Percentiles rank a stretch among this genome's conserved stretches.
phyloP scores from a whole-genome alignment of 1,139 yeast genomes.

The Saccharomyces hybrid region DNA sequence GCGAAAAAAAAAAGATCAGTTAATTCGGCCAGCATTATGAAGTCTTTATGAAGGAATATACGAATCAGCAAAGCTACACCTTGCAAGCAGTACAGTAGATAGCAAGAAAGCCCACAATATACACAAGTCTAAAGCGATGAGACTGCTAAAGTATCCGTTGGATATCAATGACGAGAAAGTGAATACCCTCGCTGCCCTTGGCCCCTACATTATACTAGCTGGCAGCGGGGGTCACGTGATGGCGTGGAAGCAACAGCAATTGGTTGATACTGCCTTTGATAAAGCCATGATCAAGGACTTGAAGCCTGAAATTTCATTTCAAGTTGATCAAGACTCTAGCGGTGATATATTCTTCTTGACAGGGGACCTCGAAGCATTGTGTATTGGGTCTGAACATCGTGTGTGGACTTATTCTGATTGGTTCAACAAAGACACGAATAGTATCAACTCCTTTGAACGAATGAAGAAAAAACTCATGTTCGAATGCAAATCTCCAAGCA shows the following conservation, averaged over 20 bases:
- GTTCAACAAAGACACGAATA: constrained; percentile 8
- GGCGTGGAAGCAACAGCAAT: constrained; percentile 34
- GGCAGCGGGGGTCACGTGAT: constrained; percentile 34
- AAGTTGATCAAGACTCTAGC: constrained; percentile 6
- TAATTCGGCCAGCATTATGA: neutral
- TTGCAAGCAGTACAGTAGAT: neutral
- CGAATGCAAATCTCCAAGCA: constrained; percentile 15
- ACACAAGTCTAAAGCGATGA: constrained; percentile 20
- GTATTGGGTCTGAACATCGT: constrained; percentile 23
- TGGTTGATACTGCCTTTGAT: constrained; percentile 31
- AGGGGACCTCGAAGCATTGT: constrained; percentile 13
- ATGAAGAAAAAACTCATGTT: constrained; percentile 7
- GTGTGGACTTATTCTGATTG: constrained; percentile 13
- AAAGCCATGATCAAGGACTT: constrained; percentile 19
- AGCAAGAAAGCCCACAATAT: neutral
- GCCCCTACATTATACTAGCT: constrained; percentile 15
- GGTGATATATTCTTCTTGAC: constrained; percentile 16
- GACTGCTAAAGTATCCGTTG: constrained; percentile 32
- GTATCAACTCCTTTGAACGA: constrained; percentile 2
- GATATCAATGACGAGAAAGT: constrained; percentile 16
- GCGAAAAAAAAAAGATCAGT: neutral
- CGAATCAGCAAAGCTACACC: neutral
- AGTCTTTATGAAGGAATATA: neutral
- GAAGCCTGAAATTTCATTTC: constrained; percentile 9
- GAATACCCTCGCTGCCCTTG: constrained; percentile 22